Base-by-base conservation (phyloP, 1,284 basidiomycete species). In the Pterulicium gracile region DNA sequence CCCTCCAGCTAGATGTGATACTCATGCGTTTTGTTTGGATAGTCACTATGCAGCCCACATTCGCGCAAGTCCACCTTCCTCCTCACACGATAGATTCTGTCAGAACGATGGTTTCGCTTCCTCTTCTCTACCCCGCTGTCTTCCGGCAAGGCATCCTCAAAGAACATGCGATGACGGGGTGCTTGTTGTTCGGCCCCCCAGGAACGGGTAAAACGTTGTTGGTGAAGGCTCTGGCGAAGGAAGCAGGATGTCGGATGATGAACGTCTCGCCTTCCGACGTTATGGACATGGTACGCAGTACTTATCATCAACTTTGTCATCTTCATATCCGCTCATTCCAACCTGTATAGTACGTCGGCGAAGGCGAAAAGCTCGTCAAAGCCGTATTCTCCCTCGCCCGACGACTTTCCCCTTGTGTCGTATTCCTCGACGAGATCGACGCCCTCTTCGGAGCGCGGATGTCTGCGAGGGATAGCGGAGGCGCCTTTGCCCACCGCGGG, bases 401-500 rank as follows among this genome's bases (percentile, higher is more conserved):
- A 22, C 75, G 79, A 35, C 66, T 96, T 14, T 88, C 92, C 1
- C 94, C 94, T 1, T 95, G 92, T 55, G 91, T 98, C 45, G 79
- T 98, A 46, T 98, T 98, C 67, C 72, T 98, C 50, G 94, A 98
- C 62, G 94, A 98, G 63, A 88, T 97, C 47, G 94, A 98, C 58
- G 89, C 89, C 1, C 72, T 98, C 1, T 93, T 97, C 53, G 89
- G 90, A 22, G 90, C 92, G 21, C 82, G 94, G 19, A 79, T 82
- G 54, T 85, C 85, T 43, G 76, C 80, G 14, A 77, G 88, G 18
- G 88, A 90, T 50, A 81, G 81, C 46, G 90, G 88, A 3, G 82
- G 89, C 51, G 84, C 69, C 50, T 79, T 85, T 61, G 92, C 86
- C 22, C 92, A 90, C 63, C 77, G 88, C 52, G 82, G 84, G 20